Evolutionary conservation across 257 asterid species (phyloP).

Genomic region (Fraxinus americana): DNA sequence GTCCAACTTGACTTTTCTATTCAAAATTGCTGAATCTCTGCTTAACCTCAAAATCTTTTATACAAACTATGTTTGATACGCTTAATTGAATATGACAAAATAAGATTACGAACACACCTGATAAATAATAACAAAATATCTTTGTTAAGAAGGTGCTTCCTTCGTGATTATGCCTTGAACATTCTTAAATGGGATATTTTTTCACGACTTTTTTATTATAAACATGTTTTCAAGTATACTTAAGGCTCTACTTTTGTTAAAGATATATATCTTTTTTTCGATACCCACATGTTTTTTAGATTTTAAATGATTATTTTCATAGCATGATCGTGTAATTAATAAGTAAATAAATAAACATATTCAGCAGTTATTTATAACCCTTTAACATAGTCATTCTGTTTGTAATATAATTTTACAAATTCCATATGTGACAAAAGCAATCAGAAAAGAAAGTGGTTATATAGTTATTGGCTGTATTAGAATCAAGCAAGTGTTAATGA

Average conservation of each 20-base stretch:
- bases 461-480: slow-evolving; percentile 8
- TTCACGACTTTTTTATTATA: neutral
- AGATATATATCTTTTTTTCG: too few relatives aligned
- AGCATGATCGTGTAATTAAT: neutral
- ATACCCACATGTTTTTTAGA: neutral
- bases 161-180: neutral
- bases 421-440: neutral
- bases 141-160: neutral
- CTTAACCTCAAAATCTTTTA: neutral
- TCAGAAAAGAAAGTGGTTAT: neutral
- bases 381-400: neutral
- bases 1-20: neutral
- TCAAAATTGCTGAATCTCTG: neutral
- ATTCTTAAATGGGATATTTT: too few relatives aligned
- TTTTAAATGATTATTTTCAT: too few relatives aligned
- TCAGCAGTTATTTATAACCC: too few relatives aligned
- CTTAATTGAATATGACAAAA: neutral
- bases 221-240: neutral
- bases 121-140: too few relatives aligned
- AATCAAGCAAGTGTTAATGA: slow-evolving; percentile 19
- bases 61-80: too few relatives aligned
- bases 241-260: neutral
- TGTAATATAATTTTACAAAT: too few relatives aligned
- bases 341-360: too few relatives aligned
- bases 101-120: neutral